These are phyloP conservation scores for Phaeosphaeria sp. DNA, from an alignment of 2,329 filamentous ascomycete species.

Conservation along the genomic window DNA sequence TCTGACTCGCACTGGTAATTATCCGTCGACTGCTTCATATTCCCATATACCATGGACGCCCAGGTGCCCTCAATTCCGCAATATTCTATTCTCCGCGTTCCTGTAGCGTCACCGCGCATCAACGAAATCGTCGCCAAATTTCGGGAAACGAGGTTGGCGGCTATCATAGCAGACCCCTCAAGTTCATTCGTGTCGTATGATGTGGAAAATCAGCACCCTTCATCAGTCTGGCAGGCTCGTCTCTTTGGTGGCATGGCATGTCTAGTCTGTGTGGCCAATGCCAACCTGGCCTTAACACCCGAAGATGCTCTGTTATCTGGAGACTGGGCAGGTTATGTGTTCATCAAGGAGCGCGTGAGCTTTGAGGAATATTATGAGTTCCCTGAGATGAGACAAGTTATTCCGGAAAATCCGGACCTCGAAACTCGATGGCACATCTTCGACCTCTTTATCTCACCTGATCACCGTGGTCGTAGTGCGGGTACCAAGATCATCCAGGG, in stretches of 20 bases:
- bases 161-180: conserved; percentile 22
- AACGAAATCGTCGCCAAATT: conserved; percentile 19
- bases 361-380: conserved; percentile 18
- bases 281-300: background rate
- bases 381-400: conserved; percentile 11
- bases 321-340: conserved; percentile 27
- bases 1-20: too few species aligned
- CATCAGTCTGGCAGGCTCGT: conserved; percentile 19
- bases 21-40: too few species aligned
- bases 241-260: conserved; percentile 6
- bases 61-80: background rate
- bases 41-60: background rate
- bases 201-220: conserved; percentile 14
- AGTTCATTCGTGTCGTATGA: conserved; percentile 18
- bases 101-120: conserved; percentile 10
- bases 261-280: conserved; percentile 10
- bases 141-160: conserved; percentile 19
- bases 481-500: conserved; percentile 14
- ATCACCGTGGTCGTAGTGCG: conserved; percentile 19
- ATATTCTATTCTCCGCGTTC: conserved; percentile 15
- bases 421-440: conserved; percentile 27
- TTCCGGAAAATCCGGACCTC: conserved; percentile 10
- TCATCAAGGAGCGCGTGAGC: conserved; percentile 19
- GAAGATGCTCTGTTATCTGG: conserved; percentile 15
- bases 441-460: conserved; percentile 20